Evolutionary conservation across 257 asterid species (phyloP).

Genomic region (Orobanche coerulescens): DNA sequence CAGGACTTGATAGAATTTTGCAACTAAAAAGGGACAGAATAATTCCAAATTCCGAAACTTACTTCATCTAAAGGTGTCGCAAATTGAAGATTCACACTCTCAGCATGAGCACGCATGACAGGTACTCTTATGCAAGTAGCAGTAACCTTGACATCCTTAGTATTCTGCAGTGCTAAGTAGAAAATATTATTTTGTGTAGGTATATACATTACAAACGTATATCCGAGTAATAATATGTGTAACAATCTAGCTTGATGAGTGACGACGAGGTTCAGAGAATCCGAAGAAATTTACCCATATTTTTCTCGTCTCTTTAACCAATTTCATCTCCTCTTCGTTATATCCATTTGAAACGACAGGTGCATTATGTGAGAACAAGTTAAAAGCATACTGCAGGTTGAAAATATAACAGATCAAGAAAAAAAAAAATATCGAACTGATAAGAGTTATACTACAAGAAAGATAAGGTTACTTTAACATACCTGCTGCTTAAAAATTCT

Average conservation of each 20-base stretch:
- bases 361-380: slow-evolving; percentile 94
- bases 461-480: slow-evolving; percentile 13
- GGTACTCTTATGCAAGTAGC: slow-evolving; percentile 97
- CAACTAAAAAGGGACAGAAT: background rate
- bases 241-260: background rate
- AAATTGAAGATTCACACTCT: slow-evolving; percentile 89
- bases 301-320: slow-evolving; percentile 88
- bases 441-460: background rate
- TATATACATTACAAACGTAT: background rate
- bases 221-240: background rate
- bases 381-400: slow-evolving; percentile 81
- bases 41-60: slow-evolving; percentile 1
- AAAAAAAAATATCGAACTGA: background rate
- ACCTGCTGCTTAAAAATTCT: slow-evolving; percentile 79
- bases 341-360: slow-evolving; percentile 85
- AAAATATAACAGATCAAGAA: slow-evolving; percentile 6
- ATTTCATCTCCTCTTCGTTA: slow-evolving; percentile 97
- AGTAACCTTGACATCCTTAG: slow-evolving; percentile 66
- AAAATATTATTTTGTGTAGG: slow-evolving; percentile 11
- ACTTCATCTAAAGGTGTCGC: slow-evolving; percentile 91
- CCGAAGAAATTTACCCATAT: slow-evolving; percentile 60
- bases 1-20: no score
- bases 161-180: slow-evolving; percentile 37
- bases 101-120: slow-evolving; percentile 99
- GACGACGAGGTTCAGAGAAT: background rate